Percentiles rank a stretch among this genome's conserved stretches.
Conservation (phyloP, 1,139 yeast species). For the Wickerhamiella pararugosa region DNA sequence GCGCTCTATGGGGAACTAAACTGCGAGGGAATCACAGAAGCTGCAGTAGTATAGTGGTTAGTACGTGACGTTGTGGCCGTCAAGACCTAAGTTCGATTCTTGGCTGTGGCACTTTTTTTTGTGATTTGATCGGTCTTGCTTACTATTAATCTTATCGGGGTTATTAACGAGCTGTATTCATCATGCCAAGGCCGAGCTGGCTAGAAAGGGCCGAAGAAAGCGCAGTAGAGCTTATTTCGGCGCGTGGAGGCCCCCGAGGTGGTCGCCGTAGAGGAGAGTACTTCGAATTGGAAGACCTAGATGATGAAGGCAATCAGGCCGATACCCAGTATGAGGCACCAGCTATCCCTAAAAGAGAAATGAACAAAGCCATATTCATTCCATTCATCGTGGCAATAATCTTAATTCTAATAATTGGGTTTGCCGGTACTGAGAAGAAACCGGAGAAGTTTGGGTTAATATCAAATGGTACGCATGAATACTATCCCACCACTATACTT, state of each 20-base stretch:
- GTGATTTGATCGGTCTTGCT: no score
- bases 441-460: conserved; percentile 13
- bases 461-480: conserved; percentile 57
- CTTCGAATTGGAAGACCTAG: conserved; percentile 2
- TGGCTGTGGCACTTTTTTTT: no score
- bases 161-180: neutral
- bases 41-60: no score
- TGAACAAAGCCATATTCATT: neutral
- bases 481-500: conserved; percentile 62
- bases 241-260: neutral
- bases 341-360: neutral
- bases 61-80: no score
- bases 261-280: conserved; percentile 1
- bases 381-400: neutral
- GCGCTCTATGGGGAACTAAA: no score
- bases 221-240: conserved; percentile 2
- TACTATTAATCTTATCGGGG: no score
- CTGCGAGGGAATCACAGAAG: no score
- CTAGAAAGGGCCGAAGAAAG: conserved; percentile 3
- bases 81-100: no score
- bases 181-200: conserved; percentile 1
- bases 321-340: neutral
- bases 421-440: neutral
- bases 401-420: neutral
- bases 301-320: conserved; percentile 3